Base-by-base conservation (phyloP, 1,284 basidiomycete genomes). In the Leccinum pseudoinsigne region DNA sequence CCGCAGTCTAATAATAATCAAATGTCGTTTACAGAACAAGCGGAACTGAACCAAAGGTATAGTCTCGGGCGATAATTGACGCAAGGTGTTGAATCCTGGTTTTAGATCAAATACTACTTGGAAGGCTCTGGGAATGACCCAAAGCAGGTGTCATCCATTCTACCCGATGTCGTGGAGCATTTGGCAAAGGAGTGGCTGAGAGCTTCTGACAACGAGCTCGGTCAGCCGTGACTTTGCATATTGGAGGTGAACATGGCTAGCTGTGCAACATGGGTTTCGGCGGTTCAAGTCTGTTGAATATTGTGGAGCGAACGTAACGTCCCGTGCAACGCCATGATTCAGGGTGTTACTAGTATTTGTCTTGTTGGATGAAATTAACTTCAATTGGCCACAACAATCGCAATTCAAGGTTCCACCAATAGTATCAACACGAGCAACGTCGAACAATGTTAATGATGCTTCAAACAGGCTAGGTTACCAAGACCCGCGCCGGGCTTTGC, bases 31-130 rank as follows among this genome's bases (percentile, higher is more conserved):
- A 60, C 61, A 91, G 92, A 64, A 94, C 91, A 36, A 92, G 90
- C 68, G 93, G 93, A 11, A 95, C 93, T 8, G 93, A 95, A 69
- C 93, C 93, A 0, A 95, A 94, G 85, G 90, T 89, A 69, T 54
- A 70, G 1, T 47, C 10, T 18, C n/a, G 12, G 10, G 11, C 47
- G 23, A 1, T 62, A 34, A 47, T 53, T 40, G 16, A 56, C n/a
- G 18, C 47, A 31, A 7, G 8, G 6, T 21, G 4, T 45, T 71
- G 31, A 67, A 28, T 31, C 5, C 54, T 36, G 21, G 14, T 55
- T 56, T 14, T 62, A 92, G 89, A 90, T 93, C 74, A 94, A 94
- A 70, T 93, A 89, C 71, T 94, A 94, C 71, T 79, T 93, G 23
- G 92, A 94, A 77, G 92, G 89, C 3, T 85, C 78, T 63, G 89